phyloP scores from a whole-genome alignment of 139 green algal genomes.

The Chlorella sp. region DNA sequence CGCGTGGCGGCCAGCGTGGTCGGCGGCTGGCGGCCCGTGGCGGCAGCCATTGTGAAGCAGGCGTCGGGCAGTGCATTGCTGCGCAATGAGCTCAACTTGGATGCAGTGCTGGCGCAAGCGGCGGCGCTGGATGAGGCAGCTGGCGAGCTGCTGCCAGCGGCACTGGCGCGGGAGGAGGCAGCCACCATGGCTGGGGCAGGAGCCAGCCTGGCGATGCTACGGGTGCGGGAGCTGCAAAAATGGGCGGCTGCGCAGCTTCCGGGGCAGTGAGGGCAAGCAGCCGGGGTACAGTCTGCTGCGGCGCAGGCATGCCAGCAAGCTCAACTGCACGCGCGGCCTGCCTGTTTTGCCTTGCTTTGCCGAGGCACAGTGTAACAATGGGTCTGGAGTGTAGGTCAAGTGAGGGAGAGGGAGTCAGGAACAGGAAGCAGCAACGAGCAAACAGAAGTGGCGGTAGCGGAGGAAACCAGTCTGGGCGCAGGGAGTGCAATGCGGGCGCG shows the following conservation, averaged over 20 bases:
- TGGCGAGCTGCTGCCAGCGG: slow-evolving; percentile 19
- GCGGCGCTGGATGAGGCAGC: not conserved
- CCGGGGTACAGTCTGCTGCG: not conserved
- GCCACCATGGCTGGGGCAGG: not conserved
- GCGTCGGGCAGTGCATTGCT: not conserved
- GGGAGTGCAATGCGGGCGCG: too few species aligned
- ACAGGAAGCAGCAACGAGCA: too few species aligned
- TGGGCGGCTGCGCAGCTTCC: not conserved
- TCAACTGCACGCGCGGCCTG: too few species aligned
- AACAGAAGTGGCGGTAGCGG: too few species aligned
- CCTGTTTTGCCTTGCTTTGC: too few species aligned
- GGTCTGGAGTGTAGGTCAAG: too few species aligned
- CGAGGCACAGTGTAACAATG: too few species aligned
- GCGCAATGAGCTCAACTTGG: slow-evolving; percentile 19
- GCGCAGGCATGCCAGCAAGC: too few species aligned
- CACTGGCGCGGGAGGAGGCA: slow-evolving; percentile 1
- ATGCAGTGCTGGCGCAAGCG: slow-evolving; percentile 28
- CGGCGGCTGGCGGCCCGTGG: slow-evolving; percentile 11
- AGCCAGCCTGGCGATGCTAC: slow-evolving; percentile 32
- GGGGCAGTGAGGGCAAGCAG: not conserved
- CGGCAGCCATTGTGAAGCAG: slow-evolving; percentile 15
- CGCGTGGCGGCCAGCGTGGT: not conserved
- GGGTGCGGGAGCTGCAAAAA: slow-evolving; percentile 33
- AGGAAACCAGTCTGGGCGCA: too few species aligned
- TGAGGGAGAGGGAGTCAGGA: too few species aligned